Evolutionary conservation across 2,329 filamentous ascomycete genomes (phyloP).

Genomic region (Ophiocordyceps camponoti-leonardi): DNA sequence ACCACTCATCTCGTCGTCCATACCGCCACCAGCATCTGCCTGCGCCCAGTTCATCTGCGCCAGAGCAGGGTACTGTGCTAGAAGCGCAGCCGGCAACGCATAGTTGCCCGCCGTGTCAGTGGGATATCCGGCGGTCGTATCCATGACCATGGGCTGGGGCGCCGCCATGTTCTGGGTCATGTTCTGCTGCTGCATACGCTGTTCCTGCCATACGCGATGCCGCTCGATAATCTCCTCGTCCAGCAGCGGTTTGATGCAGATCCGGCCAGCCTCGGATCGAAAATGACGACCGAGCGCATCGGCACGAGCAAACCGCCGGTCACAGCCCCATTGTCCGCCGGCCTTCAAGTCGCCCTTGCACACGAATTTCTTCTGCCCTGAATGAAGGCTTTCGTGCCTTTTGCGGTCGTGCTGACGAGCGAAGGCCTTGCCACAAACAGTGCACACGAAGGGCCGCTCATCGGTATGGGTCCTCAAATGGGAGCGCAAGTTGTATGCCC

Average conservation of each 20-base stretch:
- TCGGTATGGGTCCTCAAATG: slow-evolving; percentile 94
- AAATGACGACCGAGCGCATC: slow-evolving; percentile 92
- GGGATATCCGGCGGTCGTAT: slow-evolving; percentile 39
- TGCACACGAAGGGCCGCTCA: slow-evolving; percentile 92
- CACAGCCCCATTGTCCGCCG: slow-evolving; percentile 79
- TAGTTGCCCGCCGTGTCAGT: slow-evolving; percentile 42
- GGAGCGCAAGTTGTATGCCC: slow-evolving; percentile 90
- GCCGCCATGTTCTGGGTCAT: slow-evolving; percentile 42
- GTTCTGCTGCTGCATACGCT: slow-evolving; percentile 49
- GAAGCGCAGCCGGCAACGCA: slow-evolving; percentile 66
- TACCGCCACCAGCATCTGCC: slow-evolving; percentile 47
- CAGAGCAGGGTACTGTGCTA: slow-evolving; percentile 88
- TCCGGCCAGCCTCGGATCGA: slow-evolving; percentile 81
- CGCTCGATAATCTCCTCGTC: slow-evolving; percentile 84
- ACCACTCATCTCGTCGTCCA: slow-evolving; percentile 62
- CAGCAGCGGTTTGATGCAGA: slow-evolving; percentile 92
- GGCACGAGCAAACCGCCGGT: slow-evolving; percentile 80
- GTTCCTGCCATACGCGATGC: slow-evolving; percentile 58
- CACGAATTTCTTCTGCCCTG: slow-evolving; percentile 96
- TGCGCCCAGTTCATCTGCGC: slow-evolving; percentile 71
- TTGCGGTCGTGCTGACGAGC: slow-evolving; percentile 95
- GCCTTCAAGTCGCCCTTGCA: slow-evolving; percentile 82
- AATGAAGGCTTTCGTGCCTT: slow-evolving; percentile 88
- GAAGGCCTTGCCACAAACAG: slow-evolving; percentile 92
- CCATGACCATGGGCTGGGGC: slow-evolving; percentile 40